A percentile compares a stretch with the other conserved stretches of the same genome.
Evolutionary conservation across 768 basidiomycete species (phyloP).

Genomic region (Strobilomyces dryophilus): DNA sequence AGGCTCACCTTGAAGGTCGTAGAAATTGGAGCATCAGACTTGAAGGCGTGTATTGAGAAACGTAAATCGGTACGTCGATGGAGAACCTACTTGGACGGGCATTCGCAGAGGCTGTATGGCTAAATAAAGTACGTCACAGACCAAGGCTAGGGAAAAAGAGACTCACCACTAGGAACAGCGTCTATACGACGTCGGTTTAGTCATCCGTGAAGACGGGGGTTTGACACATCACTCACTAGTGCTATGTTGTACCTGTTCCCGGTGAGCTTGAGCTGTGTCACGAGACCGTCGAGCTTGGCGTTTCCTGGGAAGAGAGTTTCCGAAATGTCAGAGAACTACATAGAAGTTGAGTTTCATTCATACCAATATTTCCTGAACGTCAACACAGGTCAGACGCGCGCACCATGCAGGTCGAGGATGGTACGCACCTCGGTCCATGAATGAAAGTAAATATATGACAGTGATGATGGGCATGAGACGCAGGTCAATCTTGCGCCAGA

Average conservation of each 20-base stretch:
- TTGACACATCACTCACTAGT: not conserved
- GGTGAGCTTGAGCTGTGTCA: not conserved
- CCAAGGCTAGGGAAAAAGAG: not conserved
- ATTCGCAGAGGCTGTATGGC: not conserved
- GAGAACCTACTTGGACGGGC: slow-evolving; percentile 1
- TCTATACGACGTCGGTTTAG: not conserved
- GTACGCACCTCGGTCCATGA: slow-evolving; percentile 2
- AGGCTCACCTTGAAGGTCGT: not conserved
- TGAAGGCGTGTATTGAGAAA: not conserved
- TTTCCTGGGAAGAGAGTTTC: not conserved
- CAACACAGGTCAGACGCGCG: not conserved
- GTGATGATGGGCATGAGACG: slow-evolving; percentile 3
- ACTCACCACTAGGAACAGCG: not conserved
- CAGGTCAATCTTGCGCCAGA: slow-evolving; percentile 1
- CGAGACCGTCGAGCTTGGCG: slow-evolving; percentile 3
- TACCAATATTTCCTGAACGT: slow-evolving; percentile 1
- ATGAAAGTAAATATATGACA: slow-evolving; percentile 1
- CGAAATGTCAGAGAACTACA: not conserved
- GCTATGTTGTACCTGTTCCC: slow-evolving; percentile 2
- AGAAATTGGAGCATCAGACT: not conserved
- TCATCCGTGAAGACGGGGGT: not conserved
- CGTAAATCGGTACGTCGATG: not conserved
- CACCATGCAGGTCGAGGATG: not conserved
- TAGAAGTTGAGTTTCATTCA: not conserved
- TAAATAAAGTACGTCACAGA: not conserved